phyloP scores from a whole-genome alignment of 2,329 filamentous ascomycete species.

The Calycina herbarum region DNA sequence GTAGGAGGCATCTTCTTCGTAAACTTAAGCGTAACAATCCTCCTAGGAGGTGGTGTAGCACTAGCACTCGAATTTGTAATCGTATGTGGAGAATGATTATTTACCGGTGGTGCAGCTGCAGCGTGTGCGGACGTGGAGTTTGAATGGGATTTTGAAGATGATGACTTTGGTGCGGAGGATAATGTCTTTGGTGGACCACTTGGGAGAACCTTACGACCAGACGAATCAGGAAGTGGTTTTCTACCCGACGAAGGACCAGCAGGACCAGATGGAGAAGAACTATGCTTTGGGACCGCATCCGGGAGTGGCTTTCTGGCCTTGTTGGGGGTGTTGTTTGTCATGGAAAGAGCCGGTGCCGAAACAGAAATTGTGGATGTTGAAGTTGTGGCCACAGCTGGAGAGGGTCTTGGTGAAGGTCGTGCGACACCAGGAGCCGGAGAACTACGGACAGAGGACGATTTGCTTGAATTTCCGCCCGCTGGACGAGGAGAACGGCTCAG shows the following conservation, averaged over 20 bases:
- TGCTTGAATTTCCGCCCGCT: conserved; percentile 14
- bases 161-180: neutral
- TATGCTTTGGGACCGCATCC: conserved; percentile 12
- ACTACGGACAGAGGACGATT: conserved; percentile 19
- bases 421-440: conserved; percentile 25
- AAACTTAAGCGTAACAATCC: conserved; percentile 4
- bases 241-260: neutral
- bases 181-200: neutral
- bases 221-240: conserved; percentile 1
- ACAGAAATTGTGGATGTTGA: conserved; percentile 18
- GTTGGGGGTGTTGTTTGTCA: conserved; percentile 21
- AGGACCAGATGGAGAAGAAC: neutral
- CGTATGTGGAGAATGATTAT: neutral
- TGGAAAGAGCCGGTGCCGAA: conserved; percentile 7
- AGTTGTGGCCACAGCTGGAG: conserved; percentile 14
- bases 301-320: conserved; percentile 12
- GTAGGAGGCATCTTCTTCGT: neutral
- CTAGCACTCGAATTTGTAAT: neutral
- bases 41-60: neutral
- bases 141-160: neutral
- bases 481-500: conserved; percentile 19
- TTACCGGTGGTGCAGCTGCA: neutral
- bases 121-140: too few relatives aligned
- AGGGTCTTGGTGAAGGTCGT: conserved; percentile 20
- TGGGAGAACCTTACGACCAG: conserved; percentile 13